A percentile compares a stretch with the other conserved stretches of the same genome.
phyloP scores from a whole-genome alignment of 441 rosid species.

The Populus hybrid region DNA sequence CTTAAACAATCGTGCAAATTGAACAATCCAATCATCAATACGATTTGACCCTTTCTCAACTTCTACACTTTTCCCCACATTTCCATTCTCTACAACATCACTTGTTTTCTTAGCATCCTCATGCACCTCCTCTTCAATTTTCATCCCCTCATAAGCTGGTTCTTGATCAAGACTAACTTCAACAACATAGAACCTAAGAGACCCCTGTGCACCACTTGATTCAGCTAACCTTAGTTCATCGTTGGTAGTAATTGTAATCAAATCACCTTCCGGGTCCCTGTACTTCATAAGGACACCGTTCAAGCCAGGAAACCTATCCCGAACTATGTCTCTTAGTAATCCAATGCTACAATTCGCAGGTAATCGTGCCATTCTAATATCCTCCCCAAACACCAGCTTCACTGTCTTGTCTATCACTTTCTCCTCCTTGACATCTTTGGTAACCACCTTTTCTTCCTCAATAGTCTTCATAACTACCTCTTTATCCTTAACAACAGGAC shows the following conservation, averaged over 20 bases:
- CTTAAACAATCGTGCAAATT: conserved; percentile 85
- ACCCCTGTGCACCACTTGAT: conserved; percentile 51
- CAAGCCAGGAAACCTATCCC: conserved; percentile 68
- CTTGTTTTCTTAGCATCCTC: conserved; percentile 26
- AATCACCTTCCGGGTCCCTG: conserved; percentile 84
- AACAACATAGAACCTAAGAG: conserved; percentile 63
- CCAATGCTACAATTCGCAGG: conserved; percentile 60
- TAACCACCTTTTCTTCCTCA: conserved; percentile 41
- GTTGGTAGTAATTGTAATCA: conserved; percentile 76
- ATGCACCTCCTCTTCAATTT: conserved; percentile 28
- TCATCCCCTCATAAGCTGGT: conserved; percentile 57
- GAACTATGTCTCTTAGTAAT: conserved; percentile 67
- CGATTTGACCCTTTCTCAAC: conserved; percentile 41
- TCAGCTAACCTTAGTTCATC: conserved; percentile 82
- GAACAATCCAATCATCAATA: conserved; percentile 80
- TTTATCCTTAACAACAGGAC: conserved; percentile 46
- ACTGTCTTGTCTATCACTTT: conserved; percentile 53
- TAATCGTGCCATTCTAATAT: conserved; percentile 84
- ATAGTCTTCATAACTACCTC: conserved; percentile 46
- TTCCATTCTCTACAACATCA: conserved; percentile 43
- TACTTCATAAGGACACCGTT: conserved; percentile 76
- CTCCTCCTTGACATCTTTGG: conserved; percentile 44
- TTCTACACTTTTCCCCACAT: conserved; percentile 29
- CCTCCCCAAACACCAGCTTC: conserved; percentile 88
- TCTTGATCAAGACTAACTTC: conserved; percentile 77